These are phyloP conservation scores for Xylaria sp. DNA, from an alignment of 2,329 filamentous ascomycete species.

Conservation along the genomic window DNA sequence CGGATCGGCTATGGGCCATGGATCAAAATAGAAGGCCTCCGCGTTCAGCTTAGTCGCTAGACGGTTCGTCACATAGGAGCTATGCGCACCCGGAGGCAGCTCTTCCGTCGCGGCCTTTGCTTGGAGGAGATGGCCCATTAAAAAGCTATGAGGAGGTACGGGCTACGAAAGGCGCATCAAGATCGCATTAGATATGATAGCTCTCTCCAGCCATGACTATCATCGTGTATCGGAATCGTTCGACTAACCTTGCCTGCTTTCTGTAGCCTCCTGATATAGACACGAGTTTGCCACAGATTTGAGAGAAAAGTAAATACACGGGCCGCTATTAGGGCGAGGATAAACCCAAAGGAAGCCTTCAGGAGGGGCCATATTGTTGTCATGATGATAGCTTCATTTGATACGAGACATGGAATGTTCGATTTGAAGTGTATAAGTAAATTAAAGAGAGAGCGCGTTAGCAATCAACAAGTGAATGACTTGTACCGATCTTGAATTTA, in stretches of 20 bases:
- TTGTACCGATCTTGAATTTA: too few species aligned
- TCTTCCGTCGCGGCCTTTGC: conserved; percentile 47
- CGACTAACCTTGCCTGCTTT: conserved; percentile 44
- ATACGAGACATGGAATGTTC: not conserved
- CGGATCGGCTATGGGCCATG: conserved; percentile 46
- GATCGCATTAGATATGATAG: conserved; percentile 14
- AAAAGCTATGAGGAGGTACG: conserved; percentile 45
- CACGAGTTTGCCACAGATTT: conserved; percentile 40
- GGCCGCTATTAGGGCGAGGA: conserved; percentile 33
- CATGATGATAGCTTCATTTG: conserved; percentile 28
- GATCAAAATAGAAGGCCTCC: conserved; percentile 49
- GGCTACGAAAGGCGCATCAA: conserved; percentile 40
- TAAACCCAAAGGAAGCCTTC: conserved; percentile 41
- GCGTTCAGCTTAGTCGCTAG: conserved; percentile 41
- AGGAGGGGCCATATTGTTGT: conserved; percentile 33
- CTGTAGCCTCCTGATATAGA: conserved; percentile 38
- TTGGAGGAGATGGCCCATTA: conserved; percentile 49
- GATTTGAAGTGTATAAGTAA: not conserved
- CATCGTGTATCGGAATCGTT: not conserved
- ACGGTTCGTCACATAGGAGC: conserved; percentile 43
- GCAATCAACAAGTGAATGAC: not conserved
- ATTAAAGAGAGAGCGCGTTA: not conserved
- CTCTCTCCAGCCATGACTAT: not conserved
- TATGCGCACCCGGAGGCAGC: conserved; percentile 45
- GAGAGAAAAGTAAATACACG: conserved; percentile 39